Percentiles rank a stretch among this genome's conserved stretches.
Evolutionary conservation across 768 basidiomycete species (phyloP).

Genomic region (Hemileccinum rubropunctum): DNA sequence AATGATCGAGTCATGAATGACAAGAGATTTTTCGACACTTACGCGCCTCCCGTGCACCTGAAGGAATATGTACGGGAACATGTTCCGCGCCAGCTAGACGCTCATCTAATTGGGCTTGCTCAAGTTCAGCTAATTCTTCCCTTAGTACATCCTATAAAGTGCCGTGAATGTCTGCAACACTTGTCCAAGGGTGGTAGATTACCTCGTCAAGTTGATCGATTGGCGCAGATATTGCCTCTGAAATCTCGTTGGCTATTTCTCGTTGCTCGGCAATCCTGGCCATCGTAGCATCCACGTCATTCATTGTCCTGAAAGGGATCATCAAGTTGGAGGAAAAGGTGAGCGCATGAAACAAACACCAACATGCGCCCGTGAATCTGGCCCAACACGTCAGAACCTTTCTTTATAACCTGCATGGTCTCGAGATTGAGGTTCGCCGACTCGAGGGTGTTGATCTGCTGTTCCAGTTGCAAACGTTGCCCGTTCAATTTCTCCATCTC

Average conservation of each 20-base stretch:
- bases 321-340: constrained; percentile 2
- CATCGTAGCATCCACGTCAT: constrained; percentile 91
- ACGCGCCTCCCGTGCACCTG: constrained; percentile 54
- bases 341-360: constrained; percentile 34
- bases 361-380: constrained; percentile 88
- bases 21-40: constrained; percentile 24
- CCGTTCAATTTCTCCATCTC: constrained; percentile 86
- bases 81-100: constrained; percentile 84
- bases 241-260: constrained; percentile 90
- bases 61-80: constrained; percentile 83
- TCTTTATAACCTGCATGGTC: constrained; percentile 97
- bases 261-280: constrained; percentile 84
- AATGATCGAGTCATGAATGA: background rate
- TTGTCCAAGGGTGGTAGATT: constrained; percentile 19
- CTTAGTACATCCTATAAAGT: constrained; percentile 70
- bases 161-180: constrained; percentile 1
- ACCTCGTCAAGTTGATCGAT: constrained; percentile 74
- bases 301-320: constrained; percentile 58
- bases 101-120: constrained; percentile 85
- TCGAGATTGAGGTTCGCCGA: constrained; percentile 97
- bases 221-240: constrained; percentile 80
- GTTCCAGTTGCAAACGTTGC: constrained; percentile 87
- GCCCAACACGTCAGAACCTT: constrained; percentile 85
- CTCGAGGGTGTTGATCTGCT: constrained; percentile 96
- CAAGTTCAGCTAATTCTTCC: constrained; percentile 79